These are phyloP conservation scores for Macrophomina pseudophaseolina DNA, from an alignment of 2,329 filamentous ascomycete species.

Conservation along the genomic window DNA sequence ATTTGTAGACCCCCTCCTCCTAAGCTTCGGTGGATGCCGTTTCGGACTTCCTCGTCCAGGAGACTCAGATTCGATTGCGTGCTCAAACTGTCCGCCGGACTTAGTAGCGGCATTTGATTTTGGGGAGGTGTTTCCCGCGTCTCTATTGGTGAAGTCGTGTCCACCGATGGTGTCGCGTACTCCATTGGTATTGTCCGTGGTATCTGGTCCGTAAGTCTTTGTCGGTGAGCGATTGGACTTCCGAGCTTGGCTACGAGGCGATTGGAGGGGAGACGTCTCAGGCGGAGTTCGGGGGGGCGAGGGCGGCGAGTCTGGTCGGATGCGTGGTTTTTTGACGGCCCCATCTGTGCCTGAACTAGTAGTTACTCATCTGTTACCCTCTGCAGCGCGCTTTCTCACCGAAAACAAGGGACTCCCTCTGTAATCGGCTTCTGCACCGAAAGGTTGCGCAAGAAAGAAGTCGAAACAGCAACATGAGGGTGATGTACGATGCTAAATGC, in stretches of 20 bases:
- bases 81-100: conserved; percentile 9
- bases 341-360: conserved; percentile 25
- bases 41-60: conserved; percentile 27
- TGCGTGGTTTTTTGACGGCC: conserved; percentile 3
- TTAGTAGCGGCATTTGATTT: conserved; percentile 1
- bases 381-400: background rate
- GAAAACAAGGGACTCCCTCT: background rate
- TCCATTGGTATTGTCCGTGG: conserved; percentile 3
- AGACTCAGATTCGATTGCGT: conserved; percentile 17
- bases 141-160: background rate
- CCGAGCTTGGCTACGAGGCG: background rate
- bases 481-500: background rate
- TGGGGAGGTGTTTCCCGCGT: conserved; percentile 19
- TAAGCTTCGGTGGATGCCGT: conserved; percentile 28
- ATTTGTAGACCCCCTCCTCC: conserved; percentile 22
- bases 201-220: conserved; percentile 6
- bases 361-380: conserved; percentile 26
- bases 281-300: conserved; percentile 25
- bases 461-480: background rate
- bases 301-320: conserved; percentile 23
- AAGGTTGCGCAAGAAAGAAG: background rate
- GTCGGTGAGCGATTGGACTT: conserved; percentile 8
- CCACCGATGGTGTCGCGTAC: background rate
- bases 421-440: background rate
- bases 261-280: conserved; percentile 4